Percentiles rank a stretch among this genome's conserved stretches.
phyloP scores from a whole-genome alignment of 2,329 filamentous ascomycete species.

The Sphaerostilbella broomeana region DNA sequence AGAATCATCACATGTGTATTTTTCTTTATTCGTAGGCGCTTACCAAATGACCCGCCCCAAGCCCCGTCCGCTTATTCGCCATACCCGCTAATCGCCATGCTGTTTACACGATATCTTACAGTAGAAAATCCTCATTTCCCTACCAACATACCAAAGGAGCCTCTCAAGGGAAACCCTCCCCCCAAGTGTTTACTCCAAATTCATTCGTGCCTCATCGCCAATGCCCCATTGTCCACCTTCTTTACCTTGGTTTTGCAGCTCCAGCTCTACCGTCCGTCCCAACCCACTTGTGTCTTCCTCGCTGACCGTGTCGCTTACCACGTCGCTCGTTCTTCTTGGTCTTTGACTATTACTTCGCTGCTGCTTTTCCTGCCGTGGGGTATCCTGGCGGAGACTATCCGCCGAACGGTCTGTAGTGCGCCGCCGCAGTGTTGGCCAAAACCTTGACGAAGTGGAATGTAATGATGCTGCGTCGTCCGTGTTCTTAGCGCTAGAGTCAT shows the following conservation, averaged over 20 bases:
- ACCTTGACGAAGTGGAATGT: slow-evolving; percentile 42
- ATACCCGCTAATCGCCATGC: not conserved
- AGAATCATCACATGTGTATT: no score
- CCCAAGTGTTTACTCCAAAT: slow-evolving; percentile 52
- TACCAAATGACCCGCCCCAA: no score
- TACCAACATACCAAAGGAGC: not conserved
- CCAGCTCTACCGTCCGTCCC: slow-evolving; percentile 40
- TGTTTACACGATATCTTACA: no score
- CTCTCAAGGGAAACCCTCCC: not conserved
- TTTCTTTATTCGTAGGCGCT: no score
- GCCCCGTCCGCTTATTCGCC: no score
- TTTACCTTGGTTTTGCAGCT: slow-evolving; percentile 46
- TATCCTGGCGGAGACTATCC: slow-evolving; percentile 9
- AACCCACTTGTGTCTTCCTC: slow-evolving; percentile 37
- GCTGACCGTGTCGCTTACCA: slow-evolving; percentile 37
- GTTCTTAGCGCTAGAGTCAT: slow-evolving; percentile 24
- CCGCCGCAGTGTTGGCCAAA: slow-evolving; percentile 35
- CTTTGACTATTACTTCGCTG: slow-evolving; percentile 28
- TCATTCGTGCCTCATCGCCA: slow-evolving; percentile 79
- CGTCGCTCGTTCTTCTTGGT: slow-evolving; percentile 36
- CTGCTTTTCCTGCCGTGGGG: slow-evolving; percentile 13
- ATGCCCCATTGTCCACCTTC: slow-evolving; percentile 66
- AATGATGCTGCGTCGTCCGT: slow-evolving; percentile 40
- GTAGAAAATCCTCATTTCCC: no score
- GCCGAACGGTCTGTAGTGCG: slow-evolving; percentile 33